Conservation (phyloP, 495 filamentous ascomycete genomes). For the Trichocladium antarcticum region DNA sequence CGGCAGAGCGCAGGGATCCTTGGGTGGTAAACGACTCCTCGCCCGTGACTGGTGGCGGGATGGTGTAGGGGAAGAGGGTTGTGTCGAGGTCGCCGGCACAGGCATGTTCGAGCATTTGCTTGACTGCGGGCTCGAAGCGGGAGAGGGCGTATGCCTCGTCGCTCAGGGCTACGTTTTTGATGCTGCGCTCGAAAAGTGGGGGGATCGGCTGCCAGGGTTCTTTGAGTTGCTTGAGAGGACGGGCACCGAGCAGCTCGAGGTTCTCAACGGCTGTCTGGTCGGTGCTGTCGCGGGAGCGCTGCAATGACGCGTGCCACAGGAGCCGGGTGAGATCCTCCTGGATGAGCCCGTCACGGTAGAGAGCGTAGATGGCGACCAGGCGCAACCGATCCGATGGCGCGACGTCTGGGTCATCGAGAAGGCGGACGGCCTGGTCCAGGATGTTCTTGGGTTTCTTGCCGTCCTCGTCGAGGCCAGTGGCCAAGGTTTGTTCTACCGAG, state of each 20-base stretch:
- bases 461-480: constrained; percentile 89
- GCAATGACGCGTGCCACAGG: constrained; percentile 70
- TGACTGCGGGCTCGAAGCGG: constrained; percentile 60
- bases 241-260: constrained; percentile 70
- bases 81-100: constrained; percentile 54
- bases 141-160: constrained; percentile 54
- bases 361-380: constrained; percentile 70
- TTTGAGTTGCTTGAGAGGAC: constrained; percentile 61
- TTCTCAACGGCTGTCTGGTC: constrained; percentile 66
- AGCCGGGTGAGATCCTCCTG: constrained; percentile 75
- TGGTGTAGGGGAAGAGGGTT: constrained; percentile 67
- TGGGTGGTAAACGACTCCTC: constrained; percentile 46
- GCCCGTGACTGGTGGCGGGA: constrained; percentile 49
- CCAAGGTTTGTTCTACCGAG: constrained; percentile 70
- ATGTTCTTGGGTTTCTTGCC: constrained; percentile 82
- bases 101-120: constrained; percentile 69
- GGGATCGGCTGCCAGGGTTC: constrained; percentile 54
- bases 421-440: constrained; percentile 70
- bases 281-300: constrained; percentile 35
- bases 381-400: constrained; percentile 63
- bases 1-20: constrained; percentile 71
- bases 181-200: constrained; percentile 57
- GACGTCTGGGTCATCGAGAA: constrained; percentile 71
- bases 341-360: constrained; percentile 82
- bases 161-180: constrained; percentile 37